Base-by-base conservation (phyloP, 495 filamentous ascomycete species). In the Lineolata rhizophorae region DNA sequence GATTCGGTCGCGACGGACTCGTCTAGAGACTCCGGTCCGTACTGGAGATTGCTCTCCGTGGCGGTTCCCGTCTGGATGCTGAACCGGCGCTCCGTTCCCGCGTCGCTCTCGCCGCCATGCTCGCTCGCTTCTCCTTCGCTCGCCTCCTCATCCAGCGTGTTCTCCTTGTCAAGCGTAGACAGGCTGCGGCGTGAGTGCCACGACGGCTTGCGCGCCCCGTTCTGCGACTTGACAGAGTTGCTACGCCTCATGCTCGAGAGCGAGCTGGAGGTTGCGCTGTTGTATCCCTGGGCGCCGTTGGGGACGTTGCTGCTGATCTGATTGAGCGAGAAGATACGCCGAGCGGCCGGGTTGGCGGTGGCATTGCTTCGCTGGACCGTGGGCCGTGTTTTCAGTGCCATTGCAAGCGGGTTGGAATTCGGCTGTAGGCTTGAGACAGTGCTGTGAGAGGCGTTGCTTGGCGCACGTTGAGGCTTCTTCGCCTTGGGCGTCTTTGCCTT, bases 321-420 rank as follows among this genome's bases (percentile, higher is more conserved):
- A 47, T 72, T 90, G 24, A 94, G 65, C 32, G 78, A 87, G 25
- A 85, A 64, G 39, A 93, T 93, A 8, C 87, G 71, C 2, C 84
- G 67, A 9, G 28, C 28, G 9, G 28, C 17, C 8, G 8, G 22
- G 22, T 12, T 12, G 22, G 8, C 22, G 12, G 8, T 25, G 22
- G 22, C 22, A 22, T 57, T 58, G 15, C 69, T 60, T 12, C 64
- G 54, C 18, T 62, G 61, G 10, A 53, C 20, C 6, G 39, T 32
- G n/a, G 50, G 50, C n/a, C 56, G n/a, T 57, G 52, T 37, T 50
- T 57, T 60, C 37, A 29, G 58, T 41, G 34, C 60, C 53, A 14
- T 34, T 18, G 30, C 36, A 5, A 53, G 41, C 10, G 37, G n/a
- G n/a, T n/a, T n/a, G n/a, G n/a, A n/a, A n/a, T n/a, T 40, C n/a